Base-by-base conservation (phyloP, 2,329 filamentous ascomycete species). In the Epichloe aotearoae region DNA sequence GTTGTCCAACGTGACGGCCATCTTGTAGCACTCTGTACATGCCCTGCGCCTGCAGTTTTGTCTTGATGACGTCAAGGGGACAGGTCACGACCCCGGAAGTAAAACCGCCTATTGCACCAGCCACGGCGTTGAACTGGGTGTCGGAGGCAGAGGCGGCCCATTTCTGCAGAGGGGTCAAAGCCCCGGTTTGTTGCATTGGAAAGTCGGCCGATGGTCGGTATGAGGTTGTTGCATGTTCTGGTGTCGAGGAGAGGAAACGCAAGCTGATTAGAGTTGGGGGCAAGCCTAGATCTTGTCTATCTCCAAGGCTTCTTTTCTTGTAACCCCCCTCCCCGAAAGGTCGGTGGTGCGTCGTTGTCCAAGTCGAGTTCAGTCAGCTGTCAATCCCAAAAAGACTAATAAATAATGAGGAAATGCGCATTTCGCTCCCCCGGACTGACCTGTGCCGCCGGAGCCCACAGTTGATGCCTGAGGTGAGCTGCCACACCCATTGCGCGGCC, bases 21-120 rank as follows among this genome's bases (percentile, higher is more conserved):
- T 72, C 71, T 59, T 70, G 75, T 62, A 67, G 68, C 57, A 70
- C 76, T 58, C 67, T 58, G 67, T 95, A 94, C 19, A 88, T 87
- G 56, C 91, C 91, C 66, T 97, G 93, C 15, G 90, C 91, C 67
- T 98, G 93, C 54, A 98, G 71, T 69, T 96, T 97, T 43, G 93
- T 98, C 73, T 98, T 98, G 69, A 98, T 97, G 55, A 98, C 93
- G 73, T 98, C 93, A 59, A 98, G 82, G 41, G 93, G 93, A 66
- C 93, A 98, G 49, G 91, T 97, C 57, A 96, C 87, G 51, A 98
- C 80, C 47, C 93, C 93, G 7, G 90, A 95, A 20, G 88, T 89
- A 61, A 97, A 88, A 47, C 93, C 93, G 47, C 90, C 91, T 52
- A 88, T 76, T 46, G 90, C 91, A 51, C 93, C 93, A 42, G 88